These are phyloP conservation scores for Centella asiatica DNA, from an alignment of 129 eudicot genomes.

Conservation along the genomic window DNA sequence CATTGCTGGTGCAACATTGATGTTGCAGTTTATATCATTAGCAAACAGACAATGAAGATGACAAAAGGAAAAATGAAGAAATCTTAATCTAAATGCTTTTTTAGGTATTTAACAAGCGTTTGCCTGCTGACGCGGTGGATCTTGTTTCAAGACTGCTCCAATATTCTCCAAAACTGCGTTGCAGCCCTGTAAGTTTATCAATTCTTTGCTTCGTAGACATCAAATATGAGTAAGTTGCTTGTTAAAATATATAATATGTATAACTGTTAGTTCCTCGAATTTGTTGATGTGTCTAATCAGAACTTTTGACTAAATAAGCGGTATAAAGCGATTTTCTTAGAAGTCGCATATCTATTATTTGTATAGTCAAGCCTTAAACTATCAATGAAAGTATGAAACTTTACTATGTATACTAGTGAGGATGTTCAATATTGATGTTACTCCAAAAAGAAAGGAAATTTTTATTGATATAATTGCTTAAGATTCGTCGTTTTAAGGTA, in stretches of 20 bases:
- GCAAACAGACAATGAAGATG: neutral
- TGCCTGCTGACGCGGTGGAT: slow-evolving; percentile 90
- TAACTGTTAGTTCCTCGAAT: neutral
- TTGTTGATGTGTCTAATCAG: neutral
- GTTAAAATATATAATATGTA: too few species aligned
- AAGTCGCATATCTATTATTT: too few species aligned
- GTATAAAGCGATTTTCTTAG: too few species aligned
- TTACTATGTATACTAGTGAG: too few species aligned
- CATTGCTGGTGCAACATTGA: neutral
- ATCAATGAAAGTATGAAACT: too few species aligned
- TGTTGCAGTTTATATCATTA: neutral
- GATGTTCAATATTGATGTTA: too few species aligned
- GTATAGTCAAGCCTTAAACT: too few species aligned
- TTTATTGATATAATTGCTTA: too few species aligned
- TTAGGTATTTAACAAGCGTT: slow-evolving; percentile 79
- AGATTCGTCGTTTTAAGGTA: too few species aligned
- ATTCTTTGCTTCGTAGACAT: neutral
- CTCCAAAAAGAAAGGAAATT: too few species aligned
- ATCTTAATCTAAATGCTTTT: slow-evolving; percentile 8
- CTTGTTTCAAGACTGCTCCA: slow-evolving; percentile 88
- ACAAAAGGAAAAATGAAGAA: neutral
- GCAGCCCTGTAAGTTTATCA: slow-evolving; percentile 66
- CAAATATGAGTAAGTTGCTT: neutral
- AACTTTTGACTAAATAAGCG: neutral
- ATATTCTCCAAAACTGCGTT: slow-evolving; percentile 86